Percentiles rank a stretch among this genome's conserved stretches.
phyloP scores from a whole-genome alignment of 805 yeast genomes.

The Metschnikowia proteae region DNA sequence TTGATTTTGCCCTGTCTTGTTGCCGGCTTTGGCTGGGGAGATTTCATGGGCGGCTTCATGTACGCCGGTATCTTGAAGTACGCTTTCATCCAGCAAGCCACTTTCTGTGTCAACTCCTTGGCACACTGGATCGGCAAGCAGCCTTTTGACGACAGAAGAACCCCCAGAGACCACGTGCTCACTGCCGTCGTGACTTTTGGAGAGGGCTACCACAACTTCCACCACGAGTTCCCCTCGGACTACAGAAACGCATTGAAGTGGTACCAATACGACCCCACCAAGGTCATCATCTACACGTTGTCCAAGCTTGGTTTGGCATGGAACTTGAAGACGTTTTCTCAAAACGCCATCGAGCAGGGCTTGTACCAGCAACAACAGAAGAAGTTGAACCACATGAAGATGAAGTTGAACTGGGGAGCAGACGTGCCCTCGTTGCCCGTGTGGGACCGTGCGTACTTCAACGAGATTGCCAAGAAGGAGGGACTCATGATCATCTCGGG shows the following conservation, averaged over 20 bases:
- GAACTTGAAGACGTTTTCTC: conserved; percentile 72
- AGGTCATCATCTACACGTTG: conserved; percentile 52
- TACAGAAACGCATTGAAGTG: conserved; percentile 84
- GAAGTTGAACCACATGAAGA: conserved; percentile 62
- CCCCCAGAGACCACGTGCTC: conserved; percentile 78
- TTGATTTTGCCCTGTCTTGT: conserved; percentile 57
- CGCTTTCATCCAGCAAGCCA: conserved; percentile 74
- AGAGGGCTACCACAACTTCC: conserved; percentile 88
- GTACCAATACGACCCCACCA: conserved; percentile 87
- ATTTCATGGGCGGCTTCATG: conserved; percentile 65
- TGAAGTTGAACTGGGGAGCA: conserved; percentile 71
- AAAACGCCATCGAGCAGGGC: conserved; percentile 80
- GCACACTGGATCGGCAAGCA: conserved; percentile 86
- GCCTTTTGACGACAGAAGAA: conserved; percentile 83
- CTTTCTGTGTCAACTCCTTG: conserved; percentile 80
- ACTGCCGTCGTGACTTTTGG: conserved; percentile 84
- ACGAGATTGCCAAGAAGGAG: conserved; percentile 45
- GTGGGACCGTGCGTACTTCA: conserved; percentile 65
- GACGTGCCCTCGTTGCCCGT: conserved; percentile 63
- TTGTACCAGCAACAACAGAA: conserved; percentile 79
- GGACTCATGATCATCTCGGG: conserved; percentile 73
- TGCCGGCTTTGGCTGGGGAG: conserved; percentile 29
- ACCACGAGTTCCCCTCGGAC: conserved; percentile 86
- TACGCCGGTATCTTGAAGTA: conserved; percentile 73
- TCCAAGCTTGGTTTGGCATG: conserved; percentile 68